Evolutionary conservation across 805 yeast species (phyloP).

Genomic region (Scheffersomyces spartinae): DNA sequence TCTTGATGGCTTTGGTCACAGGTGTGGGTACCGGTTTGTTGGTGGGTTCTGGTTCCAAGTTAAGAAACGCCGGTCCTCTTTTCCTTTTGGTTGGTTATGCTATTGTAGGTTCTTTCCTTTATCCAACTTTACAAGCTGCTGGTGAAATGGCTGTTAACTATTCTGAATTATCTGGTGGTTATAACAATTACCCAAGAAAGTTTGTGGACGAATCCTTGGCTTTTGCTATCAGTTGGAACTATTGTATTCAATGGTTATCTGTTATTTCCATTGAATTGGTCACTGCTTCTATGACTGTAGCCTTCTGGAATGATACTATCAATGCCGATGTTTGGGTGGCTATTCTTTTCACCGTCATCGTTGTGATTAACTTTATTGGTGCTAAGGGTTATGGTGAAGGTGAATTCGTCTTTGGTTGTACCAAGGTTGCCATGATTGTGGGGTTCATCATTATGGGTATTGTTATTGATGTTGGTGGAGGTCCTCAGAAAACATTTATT

Average conservation of each 20-base stretch:
- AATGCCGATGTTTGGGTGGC: conserved; percentile 49
- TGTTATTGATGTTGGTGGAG: conserved; percentile 27
- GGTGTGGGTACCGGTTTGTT: conserved; percentile 34
- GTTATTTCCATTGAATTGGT: conserved; percentile 56
- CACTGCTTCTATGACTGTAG: conserved; percentile 50
- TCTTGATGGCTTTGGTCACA: conserved; percentile 21
- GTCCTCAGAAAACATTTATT: conserved; percentile 14
- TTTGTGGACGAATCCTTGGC: conserved; percentile 47
- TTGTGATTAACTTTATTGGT: conserved; percentile 34
- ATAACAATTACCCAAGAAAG: conserved; percentile 42
- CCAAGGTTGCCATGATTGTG: conserved; percentile 23
- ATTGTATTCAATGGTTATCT: conserved; percentile 51
- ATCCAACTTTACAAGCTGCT: conserved; percentile 28
- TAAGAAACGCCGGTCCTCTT: conserved; percentile 26
- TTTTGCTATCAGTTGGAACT: conserved; percentile 53
- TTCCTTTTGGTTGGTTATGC: conserved; percentile 20
- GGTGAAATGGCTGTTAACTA: conserved; percentile 50
- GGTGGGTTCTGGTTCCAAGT: conserved; percentile 27
- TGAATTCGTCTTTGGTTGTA: conserved; percentile 26
- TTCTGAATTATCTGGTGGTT: conserved; percentile 49
- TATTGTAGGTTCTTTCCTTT: conserved; percentile 23
- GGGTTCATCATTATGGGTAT: conserved; percentile 32
- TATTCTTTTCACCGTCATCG: conserved; percentile 36
- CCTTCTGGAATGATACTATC: conserved; percentile 43
- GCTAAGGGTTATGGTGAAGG: conserved; percentile 37